A percentile compares a stretch with the other conserved stretches of the same genome.
Evolutionary conservation across 2,329 filamentous ascomycete species (phyloP).

Genomic region (Talaromyces funiculosus): DNA sequence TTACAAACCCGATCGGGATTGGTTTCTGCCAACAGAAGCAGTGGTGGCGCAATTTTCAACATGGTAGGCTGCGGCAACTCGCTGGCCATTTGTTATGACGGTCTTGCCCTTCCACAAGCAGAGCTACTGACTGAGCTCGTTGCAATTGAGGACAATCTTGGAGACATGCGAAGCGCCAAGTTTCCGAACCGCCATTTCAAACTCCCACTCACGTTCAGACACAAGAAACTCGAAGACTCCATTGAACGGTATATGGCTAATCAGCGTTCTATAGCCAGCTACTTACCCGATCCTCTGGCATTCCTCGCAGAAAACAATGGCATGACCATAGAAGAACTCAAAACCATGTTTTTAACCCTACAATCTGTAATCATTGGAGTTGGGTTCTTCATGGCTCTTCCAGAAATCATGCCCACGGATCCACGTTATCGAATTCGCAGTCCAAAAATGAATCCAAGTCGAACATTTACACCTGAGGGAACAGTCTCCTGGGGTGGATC

Average conservation of each 20-base stretch:
- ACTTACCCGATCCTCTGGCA: constrained; percentile 57
- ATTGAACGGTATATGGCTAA: constrained; percentile 58
- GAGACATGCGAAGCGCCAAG: constrained; percentile 36
- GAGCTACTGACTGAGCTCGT: constrained; percentile 35
- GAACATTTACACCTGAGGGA: constrained; percentile 53
- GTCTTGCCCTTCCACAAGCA: constrained; percentile 33
- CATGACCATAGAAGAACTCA: constrained; percentile 44
- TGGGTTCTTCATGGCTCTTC: constrained; percentile 52
- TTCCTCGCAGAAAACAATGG: constrained; percentile 54
- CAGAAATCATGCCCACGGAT: constrained; percentile 49
- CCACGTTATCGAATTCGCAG: constrained; percentile 50
- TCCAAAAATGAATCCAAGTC: constrained; percentile 53
- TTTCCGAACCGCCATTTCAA: constrained; percentile 43
- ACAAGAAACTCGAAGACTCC: constrained; percentile 41
- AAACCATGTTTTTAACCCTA: constrained; percentile 47
- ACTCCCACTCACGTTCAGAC: constrained; percentile 42
- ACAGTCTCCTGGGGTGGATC: constrained; percentile 52
- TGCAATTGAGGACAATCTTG: constrained; percentile 34
- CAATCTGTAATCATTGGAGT: constrained; percentile 50
- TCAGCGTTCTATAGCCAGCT: constrained; percentile 56
- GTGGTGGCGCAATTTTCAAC: not conserved
- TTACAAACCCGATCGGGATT: not conserved
- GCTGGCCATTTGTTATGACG: constrained; percentile 30
- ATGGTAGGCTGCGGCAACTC: not conserved
- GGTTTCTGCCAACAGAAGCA: not conserved